Evolutionary conservation across 2,329 filamentous ascomycete genomes (phyloP), one percentile per base, ranked within the genome.

Genomic region (Ceratocystis variospora): DNA sequence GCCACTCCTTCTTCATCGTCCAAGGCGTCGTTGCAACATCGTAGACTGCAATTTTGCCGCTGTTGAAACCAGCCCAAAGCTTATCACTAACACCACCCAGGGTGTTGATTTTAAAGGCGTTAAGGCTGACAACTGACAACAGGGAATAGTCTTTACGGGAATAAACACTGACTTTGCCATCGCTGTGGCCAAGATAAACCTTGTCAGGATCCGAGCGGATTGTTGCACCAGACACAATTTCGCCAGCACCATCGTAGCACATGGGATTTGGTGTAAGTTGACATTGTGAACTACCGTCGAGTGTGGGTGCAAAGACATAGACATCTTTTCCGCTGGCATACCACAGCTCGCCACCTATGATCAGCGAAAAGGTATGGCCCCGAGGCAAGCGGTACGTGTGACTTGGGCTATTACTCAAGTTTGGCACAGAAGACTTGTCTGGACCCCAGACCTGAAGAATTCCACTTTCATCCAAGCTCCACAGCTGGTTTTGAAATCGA

Each of bases 121-220:
- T 97, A 71, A 96, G 83, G 71, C 86, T 96, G 68, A 97, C 79
- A 45, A 96, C 80, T 4, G 83, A 85, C n/a, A 95, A 73, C 71
- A 90, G 96, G 0, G 84, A 77, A 73, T 88, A 94, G 71, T 92
- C 86, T 28, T 80, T 81, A 28, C 84, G 83, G 12, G 90, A 93
- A 75, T 96, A 97, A n/a, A 97, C 86, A 68, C 89, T 94, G 66
- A 99, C 85, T 74, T 96, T 96, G 61, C 94, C 94, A 74, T 99
- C 94, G 12, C 83, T 85, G 73, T 99, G 94, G 0, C 94, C 94
- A 70, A 99, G 87, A 74, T 91, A 96, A 1, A 96, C 86, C 69
- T 87, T 86, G 66, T 89, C 88, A 0, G 87, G 86, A 59, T 92
- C 84, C 28, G 86, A 86, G 63, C 83, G 87, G 41, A 95, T 80